Evolutionary conservation across 768 basidiomycete species (phyloP).

Genomic region (Rhizopogon vinicolor): DNA sequence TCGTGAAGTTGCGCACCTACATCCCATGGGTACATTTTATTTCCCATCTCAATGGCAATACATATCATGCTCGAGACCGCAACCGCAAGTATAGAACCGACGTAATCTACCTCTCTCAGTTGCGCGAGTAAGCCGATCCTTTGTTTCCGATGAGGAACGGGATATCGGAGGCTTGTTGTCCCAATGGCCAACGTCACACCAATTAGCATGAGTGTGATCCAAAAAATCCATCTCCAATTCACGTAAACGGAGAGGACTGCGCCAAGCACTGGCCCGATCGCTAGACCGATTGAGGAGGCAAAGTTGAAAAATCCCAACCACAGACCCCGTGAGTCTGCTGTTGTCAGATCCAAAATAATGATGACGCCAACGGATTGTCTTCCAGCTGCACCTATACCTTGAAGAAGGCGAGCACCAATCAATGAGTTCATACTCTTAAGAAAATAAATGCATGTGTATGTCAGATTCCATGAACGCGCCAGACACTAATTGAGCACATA

Average conservation of each 20-base stretch:
- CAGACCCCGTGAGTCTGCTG: constrained; percentile 28
- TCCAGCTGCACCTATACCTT: constrained; percentile 33
- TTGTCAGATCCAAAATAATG: constrained; percentile 31
- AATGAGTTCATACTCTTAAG: constrained; percentile 30
- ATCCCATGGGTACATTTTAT: constrained; percentile 31
- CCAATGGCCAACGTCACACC: constrained; percentile 23
- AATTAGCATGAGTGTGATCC: constrained; percentile 34
- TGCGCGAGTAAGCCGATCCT: constrained; percentile 28
- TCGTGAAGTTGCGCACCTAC: constrained; percentile 13
- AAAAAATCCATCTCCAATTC: constrained; percentile 45
- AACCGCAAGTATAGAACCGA: constrained; percentile 24
- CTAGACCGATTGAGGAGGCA: constrained; percentile 36
- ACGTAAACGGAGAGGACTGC: constrained; percentile 40
- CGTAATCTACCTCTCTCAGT: constrained; percentile 28
- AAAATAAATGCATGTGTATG: constrained; percentile 3
- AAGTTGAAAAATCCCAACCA: constrained; percentile 33
- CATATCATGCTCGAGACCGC: constrained; percentile 32
- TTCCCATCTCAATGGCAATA: constrained; percentile 34
- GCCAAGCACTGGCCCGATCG: constrained; percentile 43
- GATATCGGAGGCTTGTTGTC: constrained; percentile 23
- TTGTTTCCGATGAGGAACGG: constrained; percentile 28
- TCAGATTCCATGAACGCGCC: background rate
- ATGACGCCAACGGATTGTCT: constrained; percentile 33
- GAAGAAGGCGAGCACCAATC: constrained; percentile 28
- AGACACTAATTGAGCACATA: constrained; percentile 8